Evolutionary conservation across 345 rosid genomes (phyloP).

Genomic region (Eucalyptus polybractea): DNA sequence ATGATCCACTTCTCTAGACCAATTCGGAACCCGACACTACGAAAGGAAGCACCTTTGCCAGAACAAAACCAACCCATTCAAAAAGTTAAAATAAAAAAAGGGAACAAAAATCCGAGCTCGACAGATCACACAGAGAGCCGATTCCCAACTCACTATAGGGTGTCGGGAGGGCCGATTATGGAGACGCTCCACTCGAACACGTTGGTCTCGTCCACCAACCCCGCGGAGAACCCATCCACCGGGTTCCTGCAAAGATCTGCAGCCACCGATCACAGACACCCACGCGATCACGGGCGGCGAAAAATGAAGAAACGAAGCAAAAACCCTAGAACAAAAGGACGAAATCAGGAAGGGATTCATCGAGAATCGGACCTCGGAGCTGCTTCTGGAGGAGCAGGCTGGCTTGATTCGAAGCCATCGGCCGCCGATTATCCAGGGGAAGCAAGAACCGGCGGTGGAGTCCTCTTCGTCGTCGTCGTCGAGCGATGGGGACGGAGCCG

Average conservation of each 20-base stretch:
- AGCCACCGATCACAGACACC: background rate
- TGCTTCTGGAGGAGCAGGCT: constrained; percentile 95
- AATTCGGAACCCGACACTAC: background rate
- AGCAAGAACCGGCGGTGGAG: background rate
- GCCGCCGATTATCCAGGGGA: constrained; percentile 1
- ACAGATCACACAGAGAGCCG: background rate
- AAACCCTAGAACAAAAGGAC: background rate
- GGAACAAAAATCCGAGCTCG: background rate
- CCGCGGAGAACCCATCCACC: constrained; percentile 98
- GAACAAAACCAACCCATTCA: background rate
- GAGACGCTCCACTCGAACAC: constrained; percentile 95
- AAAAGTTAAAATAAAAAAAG: background rate
- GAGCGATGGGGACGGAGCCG: background rate
- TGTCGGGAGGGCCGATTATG: constrained; percentile 94
- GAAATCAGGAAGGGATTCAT: background rate
- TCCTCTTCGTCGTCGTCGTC: background rate
- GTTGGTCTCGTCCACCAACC: constrained; percentile 85
- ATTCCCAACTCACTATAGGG: constrained; percentile 48
- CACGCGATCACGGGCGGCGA: background rate
- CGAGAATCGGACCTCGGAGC: constrained; percentile 45
- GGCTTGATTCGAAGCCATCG: constrained; percentile 55
- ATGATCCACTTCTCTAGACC: background rate
- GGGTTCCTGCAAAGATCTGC: constrained; percentile 98
- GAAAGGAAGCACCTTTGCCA: background rate
- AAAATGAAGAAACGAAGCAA: background rate